Percentiles rank a stretch among this genome's conserved stretches.
These are phyloP conservation scores for Candida fluviatilis DNA, from an alignment of 805 yeast species.

Conservation along the genomic window DNA sequence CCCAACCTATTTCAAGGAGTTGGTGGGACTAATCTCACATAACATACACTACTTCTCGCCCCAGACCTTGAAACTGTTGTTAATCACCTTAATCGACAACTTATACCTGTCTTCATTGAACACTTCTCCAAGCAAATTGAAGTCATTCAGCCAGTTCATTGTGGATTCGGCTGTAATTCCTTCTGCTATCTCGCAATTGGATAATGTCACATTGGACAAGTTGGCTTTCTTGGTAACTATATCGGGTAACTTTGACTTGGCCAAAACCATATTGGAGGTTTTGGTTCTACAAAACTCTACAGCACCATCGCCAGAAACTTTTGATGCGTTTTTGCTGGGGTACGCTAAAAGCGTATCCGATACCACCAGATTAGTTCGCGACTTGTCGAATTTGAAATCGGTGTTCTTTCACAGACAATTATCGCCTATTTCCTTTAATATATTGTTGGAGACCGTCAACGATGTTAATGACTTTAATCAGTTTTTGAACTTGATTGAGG, in stretches of 20 bases:
- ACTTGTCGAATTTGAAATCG: constrained; percentile 22
- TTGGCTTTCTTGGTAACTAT: constrained; percentile 18
- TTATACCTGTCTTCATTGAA: constrained; percentile 10
- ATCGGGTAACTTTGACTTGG: constrained; percentile 13
- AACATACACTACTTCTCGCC: constrained; percentile 8
- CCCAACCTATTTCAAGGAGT: constrained; percentile 4
- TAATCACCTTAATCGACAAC: constrained; percentile 11
- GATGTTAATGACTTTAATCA: constrained; percentile 25
- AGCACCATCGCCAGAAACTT: constrained; percentile 21
- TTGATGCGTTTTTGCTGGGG: constrained; percentile 15
- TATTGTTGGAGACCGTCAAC: constrained; percentile 19
- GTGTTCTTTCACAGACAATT: constrained; percentile 22
- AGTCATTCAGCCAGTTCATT: constrained; percentile 10
- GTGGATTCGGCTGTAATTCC: constrained; percentile 9
- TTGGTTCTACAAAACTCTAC: constrained; percentile 10
- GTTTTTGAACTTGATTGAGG: constrained; percentile 17
- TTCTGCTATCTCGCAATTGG: constrained; percentile 11
- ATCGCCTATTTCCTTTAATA: constrained; percentile 13
- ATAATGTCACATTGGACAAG: constrained; percentile 18
- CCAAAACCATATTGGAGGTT: constrained; percentile 10
- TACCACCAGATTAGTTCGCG: constrained; percentile 12
- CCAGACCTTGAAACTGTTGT: constrained; percentile 10
- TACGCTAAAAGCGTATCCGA: constrained; percentile 11
- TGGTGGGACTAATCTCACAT: background rate
- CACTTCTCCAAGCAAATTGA: constrained; percentile 8